phyloP scores from a whole-genome alignment of 306 rosid genomes.

The Lathyrus oleraceus region DNA sequence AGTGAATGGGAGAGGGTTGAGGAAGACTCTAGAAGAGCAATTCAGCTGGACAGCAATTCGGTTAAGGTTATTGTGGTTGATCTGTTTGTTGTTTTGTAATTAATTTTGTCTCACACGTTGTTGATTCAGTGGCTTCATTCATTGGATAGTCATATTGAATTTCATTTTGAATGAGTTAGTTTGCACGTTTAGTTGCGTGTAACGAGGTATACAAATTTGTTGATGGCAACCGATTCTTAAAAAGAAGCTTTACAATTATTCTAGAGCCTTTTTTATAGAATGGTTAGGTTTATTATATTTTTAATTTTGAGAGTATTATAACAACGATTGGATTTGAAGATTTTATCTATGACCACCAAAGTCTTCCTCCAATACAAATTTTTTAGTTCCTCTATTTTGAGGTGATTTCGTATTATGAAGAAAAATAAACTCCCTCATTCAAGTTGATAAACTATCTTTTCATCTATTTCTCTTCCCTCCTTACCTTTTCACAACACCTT shows the following conservation, averaged over 20 bases:
- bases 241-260: not conserved
- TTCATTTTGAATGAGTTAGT: slow-evolving; percentile 12
- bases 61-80: slow-evolving; percentile 65
- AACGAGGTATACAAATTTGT: not conserved
- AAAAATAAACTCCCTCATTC: too few species aligned
- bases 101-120: not conserved
- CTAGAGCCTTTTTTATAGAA: too few species aligned
- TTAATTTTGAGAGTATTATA: too few species aligned
- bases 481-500: too few species aligned
- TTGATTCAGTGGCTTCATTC: slow-evolving; percentile 21
- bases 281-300: too few species aligned
- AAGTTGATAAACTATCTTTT: too few species aligned
- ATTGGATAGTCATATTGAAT: slow-evolving; percentile 1
- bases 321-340: too few species aligned
- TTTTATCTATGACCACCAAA: too few species aligned
- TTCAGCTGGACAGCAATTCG: slow-evolving; percentile 66
- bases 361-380: too few species aligned
- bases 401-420: too few species aligned
- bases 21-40: slow-evolving; percentile 80
- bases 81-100: slow-evolving; percentile 24
- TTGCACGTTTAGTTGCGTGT: not conserved
- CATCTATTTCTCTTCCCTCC: too few species aligned
- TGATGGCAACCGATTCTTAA: slow-evolving; percentile 4
- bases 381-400: too few species aligned
- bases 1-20: slow-evolving; percentile 88